phyloP scores from a whole-genome alignment of 371 early-diverging fungal species.

The Mucor lusitanicus region DNA sequence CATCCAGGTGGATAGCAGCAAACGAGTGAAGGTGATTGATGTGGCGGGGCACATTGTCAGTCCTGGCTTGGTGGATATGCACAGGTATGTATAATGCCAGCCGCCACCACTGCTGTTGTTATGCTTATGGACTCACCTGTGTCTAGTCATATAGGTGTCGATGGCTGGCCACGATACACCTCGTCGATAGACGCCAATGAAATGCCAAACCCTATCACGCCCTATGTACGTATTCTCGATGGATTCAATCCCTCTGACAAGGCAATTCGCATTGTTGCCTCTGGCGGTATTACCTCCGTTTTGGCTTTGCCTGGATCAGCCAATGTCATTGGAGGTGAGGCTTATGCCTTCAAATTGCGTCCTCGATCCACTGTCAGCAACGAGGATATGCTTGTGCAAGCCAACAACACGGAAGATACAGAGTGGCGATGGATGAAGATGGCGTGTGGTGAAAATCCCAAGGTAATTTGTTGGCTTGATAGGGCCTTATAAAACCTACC shows the following conservation, averaged over 20 bases:
- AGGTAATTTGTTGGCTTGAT: too few species aligned
- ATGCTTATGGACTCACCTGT: background rate
- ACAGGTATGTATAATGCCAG: slow-evolving; percentile 46
- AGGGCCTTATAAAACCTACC: background rate
- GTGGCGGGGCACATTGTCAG: slow-evolving; percentile 66
- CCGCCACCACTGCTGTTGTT: too few species aligned
- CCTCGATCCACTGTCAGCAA: slow-evolving; percentile 49
- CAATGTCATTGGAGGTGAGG: slow-evolving; percentile 80
- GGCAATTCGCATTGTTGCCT: slow-evolving; percentile 63
- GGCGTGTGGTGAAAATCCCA: slow-evolving; percentile 86
- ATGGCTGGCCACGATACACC: slow-evolving; percentile 60
- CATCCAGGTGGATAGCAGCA: slow-evolving; percentile 15
- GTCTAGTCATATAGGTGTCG: slow-evolving; percentile 59
- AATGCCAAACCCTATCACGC: slow-evolving; percentile 59
- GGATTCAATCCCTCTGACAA: slow-evolving; percentile 64
- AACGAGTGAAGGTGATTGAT: slow-evolving; percentile 50
- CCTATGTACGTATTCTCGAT: slow-evolving; percentile 60
- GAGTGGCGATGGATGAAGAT: slow-evolving; percentile 78
- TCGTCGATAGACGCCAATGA: slow-evolving; percentile 70
- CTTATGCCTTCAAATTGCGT: slow-evolving; percentile 64
- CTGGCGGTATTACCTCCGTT: slow-evolving; percentile 79
- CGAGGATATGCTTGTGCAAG: slow-evolving; percentile 69
- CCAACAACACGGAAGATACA: slow-evolving; percentile 29
- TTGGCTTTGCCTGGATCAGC: slow-evolving; percentile 76
- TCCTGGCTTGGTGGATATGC: slow-evolving; percentile 81